Percentiles rank a stretch among this genome's conserved stretches.
Evolutionary conservation across 257 asterid genomes (phyloP).

Genomic region (Cynanchum wilfordii): DNA sequence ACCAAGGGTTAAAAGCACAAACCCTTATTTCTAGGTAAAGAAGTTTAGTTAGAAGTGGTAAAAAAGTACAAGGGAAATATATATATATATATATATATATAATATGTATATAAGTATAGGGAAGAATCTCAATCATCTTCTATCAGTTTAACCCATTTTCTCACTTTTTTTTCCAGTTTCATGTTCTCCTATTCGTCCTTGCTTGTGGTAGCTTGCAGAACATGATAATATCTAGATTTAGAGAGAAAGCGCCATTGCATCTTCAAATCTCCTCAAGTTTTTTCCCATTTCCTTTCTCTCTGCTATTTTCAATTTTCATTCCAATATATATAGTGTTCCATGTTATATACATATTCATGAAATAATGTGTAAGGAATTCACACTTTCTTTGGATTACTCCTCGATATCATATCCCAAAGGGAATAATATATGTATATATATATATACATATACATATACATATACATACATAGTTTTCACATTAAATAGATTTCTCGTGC

Average conservation of each 20-base stretch:
- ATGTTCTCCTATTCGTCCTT: conserved; percentile 8
- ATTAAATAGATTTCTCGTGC: no score
- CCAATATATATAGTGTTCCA: no score
- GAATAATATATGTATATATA: no score
- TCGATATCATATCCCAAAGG: no score
- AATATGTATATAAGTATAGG: neutral
- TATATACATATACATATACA: no score
- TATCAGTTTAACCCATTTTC: neutral
- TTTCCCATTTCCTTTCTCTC: neutral
- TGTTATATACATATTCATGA: no score
- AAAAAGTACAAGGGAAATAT: conserved; percentile 11
- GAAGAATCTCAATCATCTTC: conserved; percentile 10
- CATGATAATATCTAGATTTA: neutral
- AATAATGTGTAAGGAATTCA: no score
- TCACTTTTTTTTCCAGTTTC: conserved; percentile 4
- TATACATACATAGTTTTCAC: no score
- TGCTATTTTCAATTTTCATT: neutral
- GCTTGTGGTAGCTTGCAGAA: neutral
- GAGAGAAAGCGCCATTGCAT: neutral
- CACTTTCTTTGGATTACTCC: no score
- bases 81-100: no score
- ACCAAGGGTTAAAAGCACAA: conserved; percentile 3
- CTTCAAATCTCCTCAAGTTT: neutral
- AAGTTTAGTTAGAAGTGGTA: conserved; percentile 11
- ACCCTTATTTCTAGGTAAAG: conserved; percentile 7